Evolutionary conservation across 345 rosid species (phyloP), one percentile per base, ranked within the genome.

Genomic region (Salix brachista): DNA sequence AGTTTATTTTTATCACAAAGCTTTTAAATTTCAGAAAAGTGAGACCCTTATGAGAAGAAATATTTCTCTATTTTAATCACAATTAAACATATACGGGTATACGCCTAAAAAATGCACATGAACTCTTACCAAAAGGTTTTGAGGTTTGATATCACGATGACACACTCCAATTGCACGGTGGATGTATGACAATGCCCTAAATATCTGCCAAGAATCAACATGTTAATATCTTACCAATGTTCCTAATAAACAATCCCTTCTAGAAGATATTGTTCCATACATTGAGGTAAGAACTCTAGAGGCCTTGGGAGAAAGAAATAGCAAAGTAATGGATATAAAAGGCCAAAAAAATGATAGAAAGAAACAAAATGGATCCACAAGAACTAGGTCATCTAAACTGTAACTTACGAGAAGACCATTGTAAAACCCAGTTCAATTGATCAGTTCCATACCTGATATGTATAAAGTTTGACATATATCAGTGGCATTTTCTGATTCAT

Each of bases 71-170:
- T 42, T 42, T 42, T 42, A 11, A 42, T 9, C 13, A 28, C 39
- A 18, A 10, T 37, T 16, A 54, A 44, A 21, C n/a, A 70, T 26
- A 19, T 34, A 11, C 5, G 2, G 4, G 64, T 48, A 69, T 10
- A 75, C 26, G 48, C 69, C 69, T n/a, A 65, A 18, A 26, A 46
- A 72, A 70, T 39, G 56, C 32, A 39, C 25, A 61, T 2, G 21
- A 32, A 66, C 65, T 32, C 88, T 65, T 90, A 96, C 99, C 97
- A 96, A 82, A 82, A 96, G 90, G 83, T 93, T 96, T 89, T 96
- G 99, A 54, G 99, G 99, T 83, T 96, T 96, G 50, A 96, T 93
- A 85, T 96, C 99, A 11, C 99, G 91, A 76, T 96, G 99, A 79
- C 98, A 93, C 62, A 92, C 92, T 54, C 97, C 96, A 72, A 93